A percentile compares a stretch with the other conserved stretches of the same genome.
phyloP scores from a whole-genome alignment of 192 early-diverging fungal species.

The Jimgerdemannia lactiflua region DNA sequence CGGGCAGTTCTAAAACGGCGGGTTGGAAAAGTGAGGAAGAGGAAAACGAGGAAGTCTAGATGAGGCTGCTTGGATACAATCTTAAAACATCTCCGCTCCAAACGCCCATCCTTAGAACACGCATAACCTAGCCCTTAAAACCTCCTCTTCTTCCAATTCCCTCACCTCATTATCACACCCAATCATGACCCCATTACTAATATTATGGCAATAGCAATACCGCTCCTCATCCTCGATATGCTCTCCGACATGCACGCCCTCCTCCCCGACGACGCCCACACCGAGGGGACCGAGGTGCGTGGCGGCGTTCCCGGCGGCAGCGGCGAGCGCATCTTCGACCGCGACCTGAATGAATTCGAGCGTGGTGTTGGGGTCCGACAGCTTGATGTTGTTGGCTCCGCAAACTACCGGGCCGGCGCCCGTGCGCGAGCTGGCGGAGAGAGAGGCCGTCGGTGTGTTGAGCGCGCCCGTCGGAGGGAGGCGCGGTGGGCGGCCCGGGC shows the following conservation, averaged over 20 bases:
- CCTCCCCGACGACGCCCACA: background rate
- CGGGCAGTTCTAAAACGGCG: slow-evolving; percentile 45
- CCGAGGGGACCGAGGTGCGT: background rate
- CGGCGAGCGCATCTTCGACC: background rate
- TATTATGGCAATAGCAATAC: slow-evolving; percentile 63
- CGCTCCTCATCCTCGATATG: slow-evolving; percentile 47
- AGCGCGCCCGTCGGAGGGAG: background rate
- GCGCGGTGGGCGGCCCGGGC: no score
- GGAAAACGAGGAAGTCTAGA: background rate
- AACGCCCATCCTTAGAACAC: no score
- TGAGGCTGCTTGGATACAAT: background rate
- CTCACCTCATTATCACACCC: slow-evolving; percentile 64
- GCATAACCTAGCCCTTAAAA: background rate
- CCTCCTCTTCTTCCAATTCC: background rate
- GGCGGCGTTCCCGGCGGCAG: no score
- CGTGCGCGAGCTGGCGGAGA: no score
- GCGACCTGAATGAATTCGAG: background rate
- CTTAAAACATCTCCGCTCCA: background rate
- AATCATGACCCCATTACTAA: slow-evolving; percentile 76
- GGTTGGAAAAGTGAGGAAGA: slow-evolving; percentile 2
- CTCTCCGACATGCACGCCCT: background rate
- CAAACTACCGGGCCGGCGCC: no score
- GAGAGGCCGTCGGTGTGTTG: no score
- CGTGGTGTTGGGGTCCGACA: background rate
- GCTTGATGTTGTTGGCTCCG: background rate